Evolutionary conservation across 768 basidiomycete species (phyloP).

Genomic region (Panellus pusillus): DNA sequence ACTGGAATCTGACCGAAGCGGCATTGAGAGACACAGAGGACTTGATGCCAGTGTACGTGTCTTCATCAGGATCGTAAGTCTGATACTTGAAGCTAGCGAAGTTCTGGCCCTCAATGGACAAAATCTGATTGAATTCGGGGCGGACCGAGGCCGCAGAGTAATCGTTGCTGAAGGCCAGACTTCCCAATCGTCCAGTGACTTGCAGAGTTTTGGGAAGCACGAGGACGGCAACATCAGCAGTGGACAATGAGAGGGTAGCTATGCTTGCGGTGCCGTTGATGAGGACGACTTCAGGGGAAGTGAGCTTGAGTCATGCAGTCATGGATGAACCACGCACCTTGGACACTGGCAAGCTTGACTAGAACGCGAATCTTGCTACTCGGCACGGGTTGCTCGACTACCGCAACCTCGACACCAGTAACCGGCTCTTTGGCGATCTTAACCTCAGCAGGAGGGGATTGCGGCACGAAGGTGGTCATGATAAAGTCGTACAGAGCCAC

Average conservation of each 20-base stretch:
- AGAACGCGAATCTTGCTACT: conserved; percentile 74
- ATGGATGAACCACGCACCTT: conserved; percentile 50
- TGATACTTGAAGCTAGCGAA: conserved; percentile 94
- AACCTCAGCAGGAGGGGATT: conserved; percentile 20
- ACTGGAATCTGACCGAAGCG: conserved; percentile 89
- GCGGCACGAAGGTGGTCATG: conserved; percentile 91
- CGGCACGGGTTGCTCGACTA: conserved; percentile 10
- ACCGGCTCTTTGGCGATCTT: conserved; percentile 4
- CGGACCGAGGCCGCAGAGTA: conserved; percentile 49
- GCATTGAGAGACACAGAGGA: conserved; percentile 79
- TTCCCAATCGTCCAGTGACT: conserved; percentile 80
- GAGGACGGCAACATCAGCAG: conserved; percentile 81
- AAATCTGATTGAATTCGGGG: conserved; percentile 76
- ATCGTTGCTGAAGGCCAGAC: conserved; percentile 79
- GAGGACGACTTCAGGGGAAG: conserved; percentile 58
- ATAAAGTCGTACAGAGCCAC: conserved; percentile 93
- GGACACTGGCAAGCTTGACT: conserved; percentile 81
- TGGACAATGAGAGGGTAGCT: conserved; percentile 87
- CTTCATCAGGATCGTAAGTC: conserved; percentile 77
- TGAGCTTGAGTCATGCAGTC: not conserved
- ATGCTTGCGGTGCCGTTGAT: conserved; percentile 69
- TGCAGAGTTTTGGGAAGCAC: conserved; percentile 72
- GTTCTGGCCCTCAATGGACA: conserved; percentile 93
- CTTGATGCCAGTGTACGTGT: conserved; percentile 75
- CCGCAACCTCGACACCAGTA: conserved; percentile 14